Conservation (phyloP, 371 early-diverging fungal genomes). For the Saksenaea vasiformis region DNA sequence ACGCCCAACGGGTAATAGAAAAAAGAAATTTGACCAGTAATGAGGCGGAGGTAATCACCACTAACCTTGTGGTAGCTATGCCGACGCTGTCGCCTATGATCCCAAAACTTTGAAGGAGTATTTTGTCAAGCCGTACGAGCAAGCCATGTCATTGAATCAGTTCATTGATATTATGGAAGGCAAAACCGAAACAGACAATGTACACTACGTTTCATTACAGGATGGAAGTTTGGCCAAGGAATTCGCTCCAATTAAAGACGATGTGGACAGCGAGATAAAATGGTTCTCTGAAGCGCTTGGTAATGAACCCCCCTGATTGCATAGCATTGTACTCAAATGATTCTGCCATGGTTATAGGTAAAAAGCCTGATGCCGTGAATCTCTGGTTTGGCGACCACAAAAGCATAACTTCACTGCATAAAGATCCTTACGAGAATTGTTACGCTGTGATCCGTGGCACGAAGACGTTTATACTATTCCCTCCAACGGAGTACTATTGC, state of each 20-base stretch:
- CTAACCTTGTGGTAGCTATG: conserved; percentile 40
- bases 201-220: conserved; percentile 71
- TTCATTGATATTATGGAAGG: conserved; percentile 53
- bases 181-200: conserved; percentile 20
- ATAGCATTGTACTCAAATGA: not conserved
- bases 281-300: conserved; percentile 70
- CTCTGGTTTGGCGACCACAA: conserved; percentile 75
- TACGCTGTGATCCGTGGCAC: conserved; percentile 73
- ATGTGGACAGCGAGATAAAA: conserved; percentile 62
- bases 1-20: conserved; percentile 45
- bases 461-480: conserved; percentile 72
- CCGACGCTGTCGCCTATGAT: conserved; percentile 67
- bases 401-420: conserved; percentile 73
- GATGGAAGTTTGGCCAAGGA: conserved; percentile 68
- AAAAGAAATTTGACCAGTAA: not conserved
- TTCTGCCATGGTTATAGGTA: conserved; percentile 17
- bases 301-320: not conserved
- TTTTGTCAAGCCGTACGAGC: conserved; percentile 72
- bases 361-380: conserved; percentile 75
- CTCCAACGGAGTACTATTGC: conserved; percentile 71
- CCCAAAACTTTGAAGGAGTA: conserved; percentile 42
- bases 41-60: not conserved
- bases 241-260: conserved; percentile 50
- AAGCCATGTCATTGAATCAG: conserved; percentile 56
- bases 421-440: conserved; percentile 82